A percentile compares a stretch with the other conserved stretches of the same genome.
Conservation (phyloP, 2,329 filamentous ascomycete genomes). For the Chaetomiaceae sp. region DNA sequence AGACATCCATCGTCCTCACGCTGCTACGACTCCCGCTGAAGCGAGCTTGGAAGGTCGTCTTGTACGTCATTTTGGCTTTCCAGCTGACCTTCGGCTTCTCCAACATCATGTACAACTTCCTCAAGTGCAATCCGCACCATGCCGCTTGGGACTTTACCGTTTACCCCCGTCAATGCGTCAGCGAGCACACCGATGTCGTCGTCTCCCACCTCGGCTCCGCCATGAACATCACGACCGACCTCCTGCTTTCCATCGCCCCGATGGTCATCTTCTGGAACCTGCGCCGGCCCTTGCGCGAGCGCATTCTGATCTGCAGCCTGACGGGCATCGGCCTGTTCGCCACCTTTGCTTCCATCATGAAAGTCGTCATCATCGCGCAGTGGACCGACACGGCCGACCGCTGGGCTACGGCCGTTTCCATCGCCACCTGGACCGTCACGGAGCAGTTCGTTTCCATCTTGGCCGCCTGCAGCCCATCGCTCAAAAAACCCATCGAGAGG, state of each 20-base stretch:
- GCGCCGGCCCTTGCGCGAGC: slow-evolving; percentile 18
- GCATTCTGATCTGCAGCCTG: slow-evolving; percentile 21
- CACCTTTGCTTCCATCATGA: slow-evolving; percentile 13
- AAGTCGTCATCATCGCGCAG: slow-evolving; percentile 11
- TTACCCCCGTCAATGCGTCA: not conserved
- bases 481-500: slow-evolving; percentile 22
- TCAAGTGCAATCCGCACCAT: slow-evolving; percentile 16
- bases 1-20: slow-evolving; percentile 18
- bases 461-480: slow-evolving; percentile 21
- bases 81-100: slow-evolving; percentile 13
- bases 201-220: slow-evolving; percentile 15
- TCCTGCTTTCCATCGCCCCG: slow-evolving; percentile 18
- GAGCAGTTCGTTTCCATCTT: slow-evolving; percentile 20
- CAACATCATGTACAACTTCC: slow-evolving; percentile 16
- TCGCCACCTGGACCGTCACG: slow-evolving; percentile 20
- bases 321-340: slow-evolving; percentile 20
- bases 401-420: slow-evolving; percentile 14
- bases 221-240: slow-evolving; percentile 19
- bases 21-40: slow-evolving; percentile 16
- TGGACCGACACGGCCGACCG: slow-evolving; percentile 6
- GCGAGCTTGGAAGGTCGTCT: not conserved
- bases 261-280: slow-evolving; percentile 20
- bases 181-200: slow-evolving; percentile 4
- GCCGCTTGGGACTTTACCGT: slow-evolving; percentile 16
- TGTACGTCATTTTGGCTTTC: slow-evolving; percentile 11